Base-by-base conservation (phyloP, 441 rosid species). In the Melastoma candidum region DNA sequence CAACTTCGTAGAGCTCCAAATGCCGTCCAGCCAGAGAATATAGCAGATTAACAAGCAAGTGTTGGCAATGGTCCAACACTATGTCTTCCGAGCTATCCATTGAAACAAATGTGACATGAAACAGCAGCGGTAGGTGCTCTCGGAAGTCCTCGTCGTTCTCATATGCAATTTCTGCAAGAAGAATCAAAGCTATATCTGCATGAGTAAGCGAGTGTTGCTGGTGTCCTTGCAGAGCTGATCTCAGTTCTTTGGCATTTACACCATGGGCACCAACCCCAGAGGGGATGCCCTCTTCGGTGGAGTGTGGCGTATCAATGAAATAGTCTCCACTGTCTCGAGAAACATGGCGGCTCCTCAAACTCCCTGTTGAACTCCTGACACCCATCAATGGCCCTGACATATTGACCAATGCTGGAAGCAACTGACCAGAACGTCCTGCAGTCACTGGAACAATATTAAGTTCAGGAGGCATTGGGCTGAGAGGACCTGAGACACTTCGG, bases 61-160 rank as follows among this genome's bases (percentile, higher is more conserved):
- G 96, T 74, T 94, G 99, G 72, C 99, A 94, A 71, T 94, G 99
- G 71, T 90, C 97, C 29, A 94, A 83, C 71, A 94, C 97, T 56
- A 94, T 94, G 65, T 87, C 99, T 73, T 90, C 99, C 54, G 99
- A 94, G 68, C 99, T 90, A 70, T 94, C 97, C 99, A 90, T 94
- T 2, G 97, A 94, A 75, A 94, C 97, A 75, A 90, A 94, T 22
- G 87, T 94, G 64, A 94, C 96, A 45, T 94, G 99, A 71, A 94
- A 94, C 49, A 94, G 94, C 58, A 94, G 81, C 45, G 99, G 99
- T 72, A 94, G 70, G 72, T 94, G 99, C 65, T 94, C 99, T 3
- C 99, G 86, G 67, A 94, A 94, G 76, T 94, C 99, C 80, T 94
- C 99, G 62, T 90, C 97, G 58, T 94, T 94, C 71, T 94, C 99